Evolutionary conservation across 2,329 filamentous ascomycete species (phyloP).

Genomic region (Epichloe uncinata): DNA sequence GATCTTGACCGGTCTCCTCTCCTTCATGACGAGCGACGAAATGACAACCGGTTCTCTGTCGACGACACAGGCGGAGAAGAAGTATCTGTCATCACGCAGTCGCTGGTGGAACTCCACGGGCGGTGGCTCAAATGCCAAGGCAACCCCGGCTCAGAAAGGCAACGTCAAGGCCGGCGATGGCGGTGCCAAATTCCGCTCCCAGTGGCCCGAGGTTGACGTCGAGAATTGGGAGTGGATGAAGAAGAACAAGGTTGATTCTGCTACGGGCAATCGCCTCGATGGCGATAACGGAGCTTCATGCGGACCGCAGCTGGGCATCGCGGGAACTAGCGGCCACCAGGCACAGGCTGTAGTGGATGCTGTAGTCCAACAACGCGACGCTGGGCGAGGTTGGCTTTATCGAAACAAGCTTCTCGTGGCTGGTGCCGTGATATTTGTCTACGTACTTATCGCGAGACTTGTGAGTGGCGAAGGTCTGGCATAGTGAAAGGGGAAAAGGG

Average conservation of each 20-base stretch:
- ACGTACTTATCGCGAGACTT: conserved; percentile 69
- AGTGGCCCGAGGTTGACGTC: conserved; percentile 81
- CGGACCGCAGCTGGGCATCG: conserved; percentile 43
- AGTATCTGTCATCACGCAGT: conserved; percentile 60
- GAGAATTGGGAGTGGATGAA: conserved; percentile 92
- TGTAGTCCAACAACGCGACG: conserved; percentile 61
- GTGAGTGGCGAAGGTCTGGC: conserved; percentile 36
- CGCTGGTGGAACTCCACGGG: conserved; percentile 97
- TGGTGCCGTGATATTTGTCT: conserved; percentile 59
- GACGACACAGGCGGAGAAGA: conserved; percentile 63
- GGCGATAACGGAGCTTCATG: conserved; percentile 38
- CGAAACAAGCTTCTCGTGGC: conserved; percentile 67
- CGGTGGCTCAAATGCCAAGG: conserved; percentile 56
- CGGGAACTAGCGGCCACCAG: conserved; percentile 47
- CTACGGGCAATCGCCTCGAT: conserved; percentile 50
- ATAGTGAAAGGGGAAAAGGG: background rate
- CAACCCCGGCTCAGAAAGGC: conserved; percentile 45
- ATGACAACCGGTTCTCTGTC: conserved; percentile 92
- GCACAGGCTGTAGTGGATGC: conserved; percentile 64
- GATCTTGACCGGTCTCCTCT: conserved; percentile 84
- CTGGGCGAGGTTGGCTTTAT: conserved; percentile 69
- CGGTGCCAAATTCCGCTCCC: conserved; percentile 73
- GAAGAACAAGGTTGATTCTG: conserved; percentile 63
- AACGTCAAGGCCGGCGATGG: conserved; percentile 88
- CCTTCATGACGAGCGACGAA: conserved; percentile 97